Evolutionary conservation across 2,329 filamentous ascomycete genomes (phyloP).

Genomic region (Calonectria pteridis): DNA sequence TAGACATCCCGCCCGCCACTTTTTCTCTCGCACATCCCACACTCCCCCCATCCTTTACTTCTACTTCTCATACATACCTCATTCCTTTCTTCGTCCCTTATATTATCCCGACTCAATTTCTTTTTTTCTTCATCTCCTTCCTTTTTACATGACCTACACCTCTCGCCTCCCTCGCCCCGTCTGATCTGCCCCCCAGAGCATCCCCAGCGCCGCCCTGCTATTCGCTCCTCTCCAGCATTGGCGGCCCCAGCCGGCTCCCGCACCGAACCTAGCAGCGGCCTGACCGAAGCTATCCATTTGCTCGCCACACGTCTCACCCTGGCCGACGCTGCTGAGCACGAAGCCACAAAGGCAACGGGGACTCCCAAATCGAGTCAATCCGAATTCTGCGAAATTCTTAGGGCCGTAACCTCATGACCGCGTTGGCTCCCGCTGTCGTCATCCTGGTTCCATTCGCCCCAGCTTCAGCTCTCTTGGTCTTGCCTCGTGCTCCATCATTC

Average conservation of each 20-base stretch:
- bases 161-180: constrained; percentile 16
- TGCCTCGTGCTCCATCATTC: constrained; percentile 41
- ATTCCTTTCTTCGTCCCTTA: constrained; percentile 13
- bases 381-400: constrained; percentile 22
- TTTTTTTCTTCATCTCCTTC: constrained; percentile 20
- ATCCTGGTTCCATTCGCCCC: constrained; percentile 39
- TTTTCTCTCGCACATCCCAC: constrained; percentile 5
- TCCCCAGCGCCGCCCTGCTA: constrained; percentile 32
- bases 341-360: constrained; percentile 29
- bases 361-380: constrained; percentile 23
- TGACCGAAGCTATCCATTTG: constrained; percentile 40
- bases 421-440: constrained; percentile 37
- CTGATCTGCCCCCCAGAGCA: constrained; percentile 27
- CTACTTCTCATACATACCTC: constrained; percentile 10
- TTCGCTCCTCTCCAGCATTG: constrained; percentile 38
- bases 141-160: background rate
- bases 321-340: constrained; percentile 35
- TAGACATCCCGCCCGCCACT: constrained; percentile 6
- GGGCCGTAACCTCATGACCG: constrained; percentile 42
- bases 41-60: constrained; percentile 1
- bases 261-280: constrained; percentile 40
- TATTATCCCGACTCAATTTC: background rate
- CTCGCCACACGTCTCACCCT: constrained; percentile 38
- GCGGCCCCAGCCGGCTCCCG: constrained; percentile 38
- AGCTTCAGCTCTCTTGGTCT: constrained; percentile 43